phyloP scores from a whole-genome alignment of 208 protist species.

The Trypanosoma rangeli region DNA sequence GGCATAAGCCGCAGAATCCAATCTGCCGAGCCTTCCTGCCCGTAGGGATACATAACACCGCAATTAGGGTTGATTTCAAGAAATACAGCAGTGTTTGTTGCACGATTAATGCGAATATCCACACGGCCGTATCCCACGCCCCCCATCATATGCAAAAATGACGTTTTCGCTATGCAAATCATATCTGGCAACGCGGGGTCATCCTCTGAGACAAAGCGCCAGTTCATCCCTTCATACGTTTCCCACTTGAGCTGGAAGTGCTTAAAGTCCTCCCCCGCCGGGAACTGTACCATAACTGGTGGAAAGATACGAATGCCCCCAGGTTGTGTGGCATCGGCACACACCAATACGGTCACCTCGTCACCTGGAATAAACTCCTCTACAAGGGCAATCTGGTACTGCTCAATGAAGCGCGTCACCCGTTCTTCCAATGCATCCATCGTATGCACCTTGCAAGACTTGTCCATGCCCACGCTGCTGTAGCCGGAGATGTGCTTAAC shows the following conservation, averaged over 20 bases:
- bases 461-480: slow-evolving; percentile 90
- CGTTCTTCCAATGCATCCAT: slow-evolving; percentile 58
- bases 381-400: slow-evolving; percentile 83
- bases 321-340: slow-evolving; percentile 62
- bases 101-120: slow-evolving; percentile 83
- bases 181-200: slow-evolving; percentile 73
- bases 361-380: slow-evolving; percentile 90
- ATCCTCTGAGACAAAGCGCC: slow-evolving; percentile 50
- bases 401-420: slow-evolving; percentile 59
- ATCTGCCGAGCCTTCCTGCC: slow-evolving; percentile 84
- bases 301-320: slow-evolving; percentile 80
- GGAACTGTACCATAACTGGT: slow-evolving; percentile 80
- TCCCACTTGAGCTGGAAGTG: slow-evolving; percentile 92
- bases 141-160: slow-evolving; percentile 90
- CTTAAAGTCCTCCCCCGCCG: slow-evolving; percentile 87
- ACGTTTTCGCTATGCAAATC: slow-evolving; percentile 59
- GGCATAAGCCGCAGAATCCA: slow-evolving; percentile 79
- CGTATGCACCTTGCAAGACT: slow-evolving; percentile 76
- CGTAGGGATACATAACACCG: slow-evolving; percentile 89
- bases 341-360: slow-evolving; percentile 85
- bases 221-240: slow-evolving; percentile 88
- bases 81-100: slow-evolving; percentile 62
- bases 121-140: slow-evolving; percentile 86
- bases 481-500: slow-evolving; percentile 91
- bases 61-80: slow-evolving; percentile 93